These are phyloP conservation scores for Circinella minor DNA, from an alignment of 371 early-diverging fungal genomes.

Conservation along the genomic window DNA sequence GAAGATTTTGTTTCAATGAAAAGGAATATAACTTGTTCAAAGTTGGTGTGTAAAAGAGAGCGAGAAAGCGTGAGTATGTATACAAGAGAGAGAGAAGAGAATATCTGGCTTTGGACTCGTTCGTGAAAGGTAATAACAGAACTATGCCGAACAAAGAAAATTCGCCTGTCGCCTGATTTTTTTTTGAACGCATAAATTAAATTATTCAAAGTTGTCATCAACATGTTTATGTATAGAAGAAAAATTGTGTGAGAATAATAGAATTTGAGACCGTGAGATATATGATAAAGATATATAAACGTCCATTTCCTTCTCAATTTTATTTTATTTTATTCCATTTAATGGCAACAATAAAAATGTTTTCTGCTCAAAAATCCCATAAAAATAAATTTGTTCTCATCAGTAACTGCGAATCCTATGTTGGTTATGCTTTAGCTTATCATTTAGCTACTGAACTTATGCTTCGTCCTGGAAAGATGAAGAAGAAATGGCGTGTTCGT, in stretches of 20 bases:
- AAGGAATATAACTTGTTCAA: too few relatives aligned
- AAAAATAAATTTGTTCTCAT: slow-evolving; percentile 4
- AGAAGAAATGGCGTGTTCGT: slow-evolving; percentile 24
- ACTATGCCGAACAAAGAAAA: too few relatives aligned
- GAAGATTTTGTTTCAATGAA: too few relatives aligned
- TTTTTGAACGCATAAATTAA: too few relatives aligned
- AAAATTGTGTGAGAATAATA: too few relatives aligned
- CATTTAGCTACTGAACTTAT: slow-evolving; percentile 13
- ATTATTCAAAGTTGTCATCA: background rate
- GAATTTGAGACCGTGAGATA: background rate
- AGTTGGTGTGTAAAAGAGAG: background rate
- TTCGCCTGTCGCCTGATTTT: too few relatives aligned
- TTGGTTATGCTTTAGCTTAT: slow-evolving; percentile 19
- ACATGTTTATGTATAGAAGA: background rate
- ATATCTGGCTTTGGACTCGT: too few relatives aligned
- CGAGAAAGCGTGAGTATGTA: background rate
- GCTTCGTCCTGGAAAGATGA: slow-evolving; percentile 12
- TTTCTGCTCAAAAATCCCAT: background rate
- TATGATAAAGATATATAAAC: background rate
- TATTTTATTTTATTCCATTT: too few relatives aligned
- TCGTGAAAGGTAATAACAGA: too few relatives aligned
- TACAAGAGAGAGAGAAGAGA: background rate
- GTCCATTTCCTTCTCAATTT: background rate
- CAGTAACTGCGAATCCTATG: slow-evolving; percentile 15
- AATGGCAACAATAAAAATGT: background rate